Evolutionary conservation across 306 rosid species (phyloP).

Genomic region (Hippophae tibetana): DNA sequence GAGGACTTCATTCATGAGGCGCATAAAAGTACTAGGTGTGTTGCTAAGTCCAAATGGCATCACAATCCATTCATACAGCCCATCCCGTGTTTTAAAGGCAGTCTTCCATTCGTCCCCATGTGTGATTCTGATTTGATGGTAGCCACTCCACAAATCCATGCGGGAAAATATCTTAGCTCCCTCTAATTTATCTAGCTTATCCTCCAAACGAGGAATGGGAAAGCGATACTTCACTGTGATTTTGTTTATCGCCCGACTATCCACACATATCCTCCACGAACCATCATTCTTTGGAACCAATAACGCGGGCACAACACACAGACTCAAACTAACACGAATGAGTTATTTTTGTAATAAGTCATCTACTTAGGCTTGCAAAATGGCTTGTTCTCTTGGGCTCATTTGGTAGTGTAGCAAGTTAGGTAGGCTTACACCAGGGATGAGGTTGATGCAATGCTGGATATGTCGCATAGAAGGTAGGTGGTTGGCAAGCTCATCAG

Average conservation of each 20-base stretch:
- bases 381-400: not conserved
- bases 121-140: not conserved
- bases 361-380: not conserved
- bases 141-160: not conserved
- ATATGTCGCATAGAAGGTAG: not conserved
- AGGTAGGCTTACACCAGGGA: not conserved
- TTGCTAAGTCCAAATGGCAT: not conserved
- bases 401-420: not conserved
- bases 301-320: not conserved
- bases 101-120: not conserved
- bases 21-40: not conserved
- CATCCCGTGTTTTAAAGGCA: not conserved
- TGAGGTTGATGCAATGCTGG: not conserved
- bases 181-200: not conserved
- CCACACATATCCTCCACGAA: not conserved
- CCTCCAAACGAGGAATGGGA: not conserved
- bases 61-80: not conserved
- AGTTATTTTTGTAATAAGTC: not conserved
- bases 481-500: no score
- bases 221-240: not conserved
- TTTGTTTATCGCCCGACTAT: not conserved
- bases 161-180: not conserved
- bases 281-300: not conserved
- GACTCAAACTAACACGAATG: not conserved
- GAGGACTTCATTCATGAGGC: not conserved